Evolutionary conservation across 176 grass and related monocot genomes (phyloP).

Genomic region (Ensete ventricosum): DNA sequence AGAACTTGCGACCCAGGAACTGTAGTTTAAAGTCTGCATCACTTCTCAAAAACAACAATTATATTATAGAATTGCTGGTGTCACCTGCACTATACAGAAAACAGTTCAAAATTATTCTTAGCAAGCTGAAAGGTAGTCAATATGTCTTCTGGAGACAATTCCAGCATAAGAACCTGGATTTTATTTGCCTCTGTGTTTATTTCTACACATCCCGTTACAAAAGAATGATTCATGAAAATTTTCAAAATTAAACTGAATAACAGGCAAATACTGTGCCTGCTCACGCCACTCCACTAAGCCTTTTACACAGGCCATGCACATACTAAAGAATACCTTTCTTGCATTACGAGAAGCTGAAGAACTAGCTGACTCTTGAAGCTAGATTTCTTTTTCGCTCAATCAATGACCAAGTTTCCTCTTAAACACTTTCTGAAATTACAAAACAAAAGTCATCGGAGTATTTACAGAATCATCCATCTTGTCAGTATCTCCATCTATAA

Average conservation of each 20-base stretch:
- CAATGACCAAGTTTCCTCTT: background rate
- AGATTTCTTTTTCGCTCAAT: too few species aligned
- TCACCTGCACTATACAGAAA: too few species aligned
- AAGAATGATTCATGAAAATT: background rate
- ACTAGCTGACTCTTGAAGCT: too few species aligned
- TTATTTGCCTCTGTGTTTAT: background rate
- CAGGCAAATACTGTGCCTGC: background rate
- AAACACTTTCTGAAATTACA: background rate
- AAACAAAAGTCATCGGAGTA: background rate
- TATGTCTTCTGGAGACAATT: too few species aligned
- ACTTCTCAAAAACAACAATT: too few species aligned
- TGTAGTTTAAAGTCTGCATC: too few species aligned
- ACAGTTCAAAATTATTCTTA: too few species aligned
- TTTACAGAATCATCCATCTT: background rate
- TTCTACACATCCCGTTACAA: background rate
- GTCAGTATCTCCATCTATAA: background rate
- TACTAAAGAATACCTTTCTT: background rate
- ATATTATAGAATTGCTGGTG: too few species aligned
- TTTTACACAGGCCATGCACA: background rate
- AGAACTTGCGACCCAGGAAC: too few species aligned
- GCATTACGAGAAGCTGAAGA: background rate
- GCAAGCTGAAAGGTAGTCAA: too few species aligned
- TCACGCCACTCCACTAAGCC: too few species aligned
- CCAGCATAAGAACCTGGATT: too few species aligned
- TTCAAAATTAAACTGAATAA: background rate